phyloP scores from a whole-genome alignment of 441 rosid genomes.

The Populus tomentosa region DNA sequence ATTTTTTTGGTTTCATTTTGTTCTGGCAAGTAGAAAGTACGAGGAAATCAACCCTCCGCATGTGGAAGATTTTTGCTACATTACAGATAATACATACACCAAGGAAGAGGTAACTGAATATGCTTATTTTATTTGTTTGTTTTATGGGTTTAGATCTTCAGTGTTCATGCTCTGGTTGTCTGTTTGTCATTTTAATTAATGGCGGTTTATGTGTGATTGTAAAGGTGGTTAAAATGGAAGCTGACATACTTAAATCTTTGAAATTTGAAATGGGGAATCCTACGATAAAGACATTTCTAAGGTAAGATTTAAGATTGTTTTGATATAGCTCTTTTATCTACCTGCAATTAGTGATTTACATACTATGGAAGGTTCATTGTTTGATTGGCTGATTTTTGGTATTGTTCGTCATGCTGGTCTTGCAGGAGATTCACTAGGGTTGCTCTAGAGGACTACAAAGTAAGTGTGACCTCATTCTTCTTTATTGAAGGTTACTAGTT shows the following conservation, averaged over 20 bases:
- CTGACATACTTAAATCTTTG: constrained; percentile 49
- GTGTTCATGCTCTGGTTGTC: neutral
- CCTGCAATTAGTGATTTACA: neutral
- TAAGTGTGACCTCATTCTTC: constrained; percentile 18
- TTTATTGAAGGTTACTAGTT: neutral
- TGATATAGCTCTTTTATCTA: neutral
- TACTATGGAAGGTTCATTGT: neutral
- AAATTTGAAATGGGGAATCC: constrained; percentile 71
- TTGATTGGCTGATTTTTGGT: neutral
- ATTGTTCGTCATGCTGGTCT: neutral
- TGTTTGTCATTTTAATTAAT: neutral
- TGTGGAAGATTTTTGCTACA: constrained; percentile 68
- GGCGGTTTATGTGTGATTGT: neutral
- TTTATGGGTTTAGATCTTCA: neutral
- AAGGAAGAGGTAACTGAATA: constrained; percentile 41
- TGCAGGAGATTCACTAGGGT: constrained; percentile 52
- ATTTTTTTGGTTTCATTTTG: constrained; percentile 2
- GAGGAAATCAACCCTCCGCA: constrained; percentile 76
- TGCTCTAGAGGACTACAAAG: constrained; percentile 59
- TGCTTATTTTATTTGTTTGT: neutral
- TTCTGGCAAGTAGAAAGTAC: constrained; percentile 51
- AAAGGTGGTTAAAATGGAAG: constrained; percentile 66
- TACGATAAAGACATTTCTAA: constrained; percentile 57
- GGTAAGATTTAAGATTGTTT: constrained; percentile 21
- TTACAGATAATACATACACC: constrained; percentile 69